Evolutionary conservation across 345 rosid species (phyloP).

Genomic region (Aquilaria yunnanensis): DNA sequence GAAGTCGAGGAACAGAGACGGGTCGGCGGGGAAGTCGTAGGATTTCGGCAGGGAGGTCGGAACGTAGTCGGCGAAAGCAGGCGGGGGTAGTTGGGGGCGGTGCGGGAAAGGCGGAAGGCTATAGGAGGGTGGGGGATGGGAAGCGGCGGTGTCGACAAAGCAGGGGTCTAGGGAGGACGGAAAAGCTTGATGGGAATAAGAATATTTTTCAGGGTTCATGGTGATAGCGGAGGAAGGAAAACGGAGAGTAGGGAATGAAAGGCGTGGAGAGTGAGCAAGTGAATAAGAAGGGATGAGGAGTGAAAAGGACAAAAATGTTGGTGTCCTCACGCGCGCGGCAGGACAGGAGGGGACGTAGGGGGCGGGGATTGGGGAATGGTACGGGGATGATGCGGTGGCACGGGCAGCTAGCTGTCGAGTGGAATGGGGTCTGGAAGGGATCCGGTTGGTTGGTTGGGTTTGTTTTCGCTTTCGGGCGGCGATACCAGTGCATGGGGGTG

Average conservation of each 20-base stretch:
- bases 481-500: too few relatives aligned
- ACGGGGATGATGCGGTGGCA: constrained; percentile 27
- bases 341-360: neutral
- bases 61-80: neutral
- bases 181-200: neutral
- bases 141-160: too few relatives aligned
- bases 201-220: neutral
- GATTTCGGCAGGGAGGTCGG: neutral
- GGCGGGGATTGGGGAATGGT: constrained; percentile 12
- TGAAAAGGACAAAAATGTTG: too few relatives aligned
- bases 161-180: too few relatives aligned
- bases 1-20: neutral
- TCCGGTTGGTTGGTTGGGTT: too few relatives aligned
- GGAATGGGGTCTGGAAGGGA: neutral
- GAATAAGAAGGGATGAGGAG: too few relatives aligned
- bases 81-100: neutral
- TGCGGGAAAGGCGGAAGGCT: too few relatives aligned
- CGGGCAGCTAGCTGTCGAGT: neutral
- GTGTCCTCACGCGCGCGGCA: too few relatives aligned
- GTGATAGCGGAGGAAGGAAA: neutral
- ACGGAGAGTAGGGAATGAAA: neutral
- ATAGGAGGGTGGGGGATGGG: too few relatives aligned
- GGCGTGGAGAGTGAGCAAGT: neutral
- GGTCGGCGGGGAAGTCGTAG: neutral
- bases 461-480: too few relatives aligned